Evolutionary conservation across 148 eudicot genomes (phyloP).

Genomic region (Amaranthus hypochondriacus): DNA sequence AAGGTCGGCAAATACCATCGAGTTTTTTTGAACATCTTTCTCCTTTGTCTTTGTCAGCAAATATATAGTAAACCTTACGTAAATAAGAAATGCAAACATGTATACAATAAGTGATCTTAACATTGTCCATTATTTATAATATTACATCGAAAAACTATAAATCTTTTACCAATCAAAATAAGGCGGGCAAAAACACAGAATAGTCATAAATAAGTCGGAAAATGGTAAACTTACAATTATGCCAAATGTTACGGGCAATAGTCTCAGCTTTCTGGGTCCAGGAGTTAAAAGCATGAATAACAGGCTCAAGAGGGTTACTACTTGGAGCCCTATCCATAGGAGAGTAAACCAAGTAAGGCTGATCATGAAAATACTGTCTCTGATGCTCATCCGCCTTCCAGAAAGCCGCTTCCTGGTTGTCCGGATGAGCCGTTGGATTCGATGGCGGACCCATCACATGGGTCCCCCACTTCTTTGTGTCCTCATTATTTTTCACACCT

Average conservation of each 20-base stretch:
- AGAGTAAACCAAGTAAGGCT: constrained; percentile 50
- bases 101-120: no score
- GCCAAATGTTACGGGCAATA: constrained; percentile 56
- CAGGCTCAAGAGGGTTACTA: constrained; percentile 47
- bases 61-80: no score
- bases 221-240: constrained; percentile 31
- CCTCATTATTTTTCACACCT: constrained; percentile 9
- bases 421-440: constrained; percentile 50
- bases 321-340: constrained; percentile 54
- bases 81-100: no score
- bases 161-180: no score
- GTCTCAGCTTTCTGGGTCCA: constrained; percentile 57
- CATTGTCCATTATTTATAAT: no score
- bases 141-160: no score
- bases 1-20: no score
- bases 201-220: no score
- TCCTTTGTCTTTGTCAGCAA: no score
- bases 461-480: constrained; percentile 59
- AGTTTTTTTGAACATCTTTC: no score
- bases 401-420: constrained; percentile 55
- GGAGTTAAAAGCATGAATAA: constrained; percentile 42
- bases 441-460: constrained; percentile 67
- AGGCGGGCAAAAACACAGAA: no score
- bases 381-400: constrained; percentile 53
- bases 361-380: constrained; percentile 29